phyloP scores from a whole-genome alignment of 2,329 filamentous ascomycete genomes.

The Alternaria alternata region DNA sequence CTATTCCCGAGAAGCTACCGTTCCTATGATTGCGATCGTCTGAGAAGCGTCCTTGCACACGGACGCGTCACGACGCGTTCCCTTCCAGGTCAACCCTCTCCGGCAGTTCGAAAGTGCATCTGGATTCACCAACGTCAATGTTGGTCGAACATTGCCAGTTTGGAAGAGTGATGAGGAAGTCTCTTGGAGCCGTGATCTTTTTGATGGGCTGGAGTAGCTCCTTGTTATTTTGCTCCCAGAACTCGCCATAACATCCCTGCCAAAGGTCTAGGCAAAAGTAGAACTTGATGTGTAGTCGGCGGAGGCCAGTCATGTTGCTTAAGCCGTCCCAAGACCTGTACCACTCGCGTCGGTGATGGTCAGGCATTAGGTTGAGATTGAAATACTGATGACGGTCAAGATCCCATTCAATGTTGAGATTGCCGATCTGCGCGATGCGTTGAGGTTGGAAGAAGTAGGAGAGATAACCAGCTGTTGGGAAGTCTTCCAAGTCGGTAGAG shows the following conservation, averaged over 20 bases:
- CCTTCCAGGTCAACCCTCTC: background rate
- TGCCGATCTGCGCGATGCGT: conserved; percentile 26
- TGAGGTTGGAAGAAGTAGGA: conserved; percentile 30
- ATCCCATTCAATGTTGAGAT: conserved; percentile 28
- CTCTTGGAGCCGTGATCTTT: conserved; percentile 17
- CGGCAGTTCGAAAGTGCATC: conserved; percentile 16
- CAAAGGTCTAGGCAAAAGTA: conserved; percentile 11
- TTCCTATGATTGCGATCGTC: background rate
- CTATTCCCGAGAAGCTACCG: background rate
- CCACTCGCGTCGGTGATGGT: conserved; percentile 18
- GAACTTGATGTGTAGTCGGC: conserved; percentile 23
- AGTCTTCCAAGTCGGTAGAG: conserved; percentile 20
- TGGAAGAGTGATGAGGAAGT: conserved; percentile 31
- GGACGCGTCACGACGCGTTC: background rate
- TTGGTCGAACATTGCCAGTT: conserved; percentile 20
- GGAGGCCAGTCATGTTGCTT: conserved; percentile 25
- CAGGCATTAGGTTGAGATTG: conserved; percentile 5
- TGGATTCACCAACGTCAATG: conserved; percentile 22
- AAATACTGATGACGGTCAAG: conserved; percentile 19
- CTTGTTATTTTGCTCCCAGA: conserved; percentile 22
- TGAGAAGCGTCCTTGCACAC: background rate
- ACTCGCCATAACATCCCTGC: conserved; percentile 14
- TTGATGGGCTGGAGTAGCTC: conserved; percentile 23
- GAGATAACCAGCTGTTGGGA: conserved; percentile 25
- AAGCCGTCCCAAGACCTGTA: conserved; percentile 26